These are phyloP conservation scores for Cyberlindnera suaveolens DNA, from an alignment of 805 yeast genomes.

Conservation along the genomic window DNA sequence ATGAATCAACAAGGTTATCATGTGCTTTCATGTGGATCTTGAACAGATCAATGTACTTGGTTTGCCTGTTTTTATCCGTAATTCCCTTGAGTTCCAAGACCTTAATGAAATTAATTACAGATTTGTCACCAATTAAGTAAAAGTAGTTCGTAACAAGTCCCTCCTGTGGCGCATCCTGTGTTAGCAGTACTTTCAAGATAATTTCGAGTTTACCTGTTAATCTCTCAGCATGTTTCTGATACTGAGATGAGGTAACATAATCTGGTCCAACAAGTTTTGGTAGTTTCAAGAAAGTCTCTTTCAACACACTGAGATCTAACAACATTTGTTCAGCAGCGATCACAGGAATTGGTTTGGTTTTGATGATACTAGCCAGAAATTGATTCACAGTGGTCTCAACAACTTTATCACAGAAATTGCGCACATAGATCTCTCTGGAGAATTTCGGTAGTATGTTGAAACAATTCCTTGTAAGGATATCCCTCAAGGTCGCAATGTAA, in stretches of 20 bases:
- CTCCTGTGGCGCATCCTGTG: conserved; percentile 60
- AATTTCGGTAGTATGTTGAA: conserved; percentile 47
- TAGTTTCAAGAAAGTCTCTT: conserved; percentile 37
- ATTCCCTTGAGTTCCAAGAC: conserved; percentile 60
- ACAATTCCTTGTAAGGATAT: conserved; percentile 39
- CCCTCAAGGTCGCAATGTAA: conserved; percentile 55
- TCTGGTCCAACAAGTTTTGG: conserved; percentile 16
- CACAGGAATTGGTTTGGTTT: conserved; percentile 63
- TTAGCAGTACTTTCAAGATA: conserved; percentile 61
- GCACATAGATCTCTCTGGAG: conserved; percentile 61
- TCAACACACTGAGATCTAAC: conserved; percentile 63
- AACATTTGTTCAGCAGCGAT: conserved; percentile 74
- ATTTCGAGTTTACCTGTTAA: conserved; percentile 44
- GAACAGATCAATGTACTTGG: conserved; percentile 20
- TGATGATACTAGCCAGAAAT: conserved; percentile 50
- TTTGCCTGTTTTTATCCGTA: conserved; percentile 15
- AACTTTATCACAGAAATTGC: conserved; percentile 70
- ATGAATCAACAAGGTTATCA: conserved; percentile 21
- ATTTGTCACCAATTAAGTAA: conserved; percentile 58
- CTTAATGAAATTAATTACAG: conserved; percentile 56
- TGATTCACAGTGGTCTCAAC: conserved; percentile 57
- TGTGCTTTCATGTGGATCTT: conserved; percentile 22
- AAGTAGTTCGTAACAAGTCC: conserved; percentile 61
- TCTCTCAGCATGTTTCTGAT: conserved; percentile 37
- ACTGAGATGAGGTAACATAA: conserved; percentile 22